Evolutionary conservation across 2,329 filamentous ascomycete genomes (phyloP), one percentile per base, ranked within the genome.

Genomic region (Trichoderma sp.): DNA sequence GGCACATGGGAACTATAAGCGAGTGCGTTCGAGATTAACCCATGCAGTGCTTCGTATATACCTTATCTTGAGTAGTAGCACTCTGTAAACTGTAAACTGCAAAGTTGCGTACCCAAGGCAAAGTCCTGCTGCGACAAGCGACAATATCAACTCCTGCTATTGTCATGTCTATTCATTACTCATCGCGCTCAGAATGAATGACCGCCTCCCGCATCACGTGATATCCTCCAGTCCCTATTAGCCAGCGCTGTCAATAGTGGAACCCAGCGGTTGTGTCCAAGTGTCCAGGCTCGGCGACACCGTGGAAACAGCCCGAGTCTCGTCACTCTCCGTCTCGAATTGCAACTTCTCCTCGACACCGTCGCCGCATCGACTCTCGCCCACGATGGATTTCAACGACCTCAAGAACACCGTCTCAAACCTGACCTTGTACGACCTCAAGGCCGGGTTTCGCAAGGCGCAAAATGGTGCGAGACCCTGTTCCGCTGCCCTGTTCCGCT

Each of bases 401-500:
- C 80, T 97, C 66, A 94, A 92, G 80, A 92, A 92, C 75, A 90
- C 92, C 81, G 93, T 97, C 80, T 90, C 90, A 83, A 96, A 95
- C 83, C 85, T 97, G 86, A 92, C 92, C 75, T 86, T 97, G 80
- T 97, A 97, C 84, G 94, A 97, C 81, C 78, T 97, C 83, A 97
- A 97, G 84, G 94, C 94, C 66, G 92, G 93, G 72, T 93, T 97
- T 74, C 90, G 94, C 73, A 97, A 97, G 81, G 92, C 96, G 69
- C 94, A 97, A 78, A 97, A 97, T 94, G 94, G 94, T 97, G 52
- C 17, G 64, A n/a, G 13, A 83, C 60, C 32, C 59, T 63, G 63
- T 67, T 67, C 48, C 57, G 45, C 54, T 70, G 58, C 42, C 52
- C 60, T 63, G 63, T 67, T n/a, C 48, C 57, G 45, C 54, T 70